Conservation (phyloP, 805 yeast genomes). For the Sugiyamaella americana region DNA sequence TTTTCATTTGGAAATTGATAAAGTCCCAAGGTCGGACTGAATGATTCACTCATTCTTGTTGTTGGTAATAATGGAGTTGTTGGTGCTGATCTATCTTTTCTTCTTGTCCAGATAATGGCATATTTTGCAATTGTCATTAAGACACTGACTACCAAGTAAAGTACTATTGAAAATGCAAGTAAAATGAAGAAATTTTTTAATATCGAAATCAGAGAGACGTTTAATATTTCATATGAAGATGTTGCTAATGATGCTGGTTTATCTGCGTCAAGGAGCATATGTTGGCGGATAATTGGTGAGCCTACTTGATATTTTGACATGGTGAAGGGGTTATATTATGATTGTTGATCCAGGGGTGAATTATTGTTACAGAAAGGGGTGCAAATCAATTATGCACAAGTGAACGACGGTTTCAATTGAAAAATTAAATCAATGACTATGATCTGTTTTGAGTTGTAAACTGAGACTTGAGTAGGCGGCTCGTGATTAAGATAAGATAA, state of each 20-base stretch:
- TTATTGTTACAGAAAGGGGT: no score
- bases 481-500: no score
- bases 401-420: no score
- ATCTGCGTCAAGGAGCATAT: slow-evolving; percentile 13
- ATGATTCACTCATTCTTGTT: background rate
- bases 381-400: no score
- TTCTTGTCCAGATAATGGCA: background rate
- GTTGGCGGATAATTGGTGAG: slow-evolving; percentile 9
- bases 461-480: no score
- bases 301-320: slow-evolving; percentile 13
- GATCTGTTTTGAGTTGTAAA: no score
- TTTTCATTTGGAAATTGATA: background rate
- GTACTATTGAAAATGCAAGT: slow-evolving; percentile 2
- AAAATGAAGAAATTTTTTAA: background rate
- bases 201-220: background rate
- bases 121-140: slow-evolving; percentile 1
- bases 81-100: slow-evolving; percentile 3
- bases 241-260: background rate
- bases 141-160: slow-evolving; percentile 1
- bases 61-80: slow-evolving; percentile 4
- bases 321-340: no score
- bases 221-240: background rate
- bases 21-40: background rate
- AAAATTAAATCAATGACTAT: no score
- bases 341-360: no score